Conservation (phyloP, 345 rosid genomes). For the Bruguiera sexangula region DNA sequence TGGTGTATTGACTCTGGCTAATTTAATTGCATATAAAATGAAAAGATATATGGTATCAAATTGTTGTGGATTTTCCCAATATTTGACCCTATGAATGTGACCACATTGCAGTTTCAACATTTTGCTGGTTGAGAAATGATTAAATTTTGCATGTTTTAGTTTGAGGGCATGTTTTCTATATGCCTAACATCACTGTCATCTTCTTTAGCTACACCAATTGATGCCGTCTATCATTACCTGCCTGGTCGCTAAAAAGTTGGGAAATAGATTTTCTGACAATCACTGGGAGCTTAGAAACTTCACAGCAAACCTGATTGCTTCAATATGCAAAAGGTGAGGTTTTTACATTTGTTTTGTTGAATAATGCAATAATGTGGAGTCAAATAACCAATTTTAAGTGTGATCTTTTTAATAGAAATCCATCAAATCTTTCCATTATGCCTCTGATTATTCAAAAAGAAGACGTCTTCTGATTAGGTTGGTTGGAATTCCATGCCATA, state of each 20-base stretch:
- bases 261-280: slow-evolving; percentile 58
- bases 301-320: slow-evolving; percentile 59
- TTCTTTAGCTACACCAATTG: slow-evolving; percentile 76
- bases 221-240: slow-evolving; percentile 78
- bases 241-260: slow-evolving; percentile 65
- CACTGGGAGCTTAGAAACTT: slow-evolving; percentile 86
- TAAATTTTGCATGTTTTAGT: not conserved
- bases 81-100: not conserved
- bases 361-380: slow-evolving; percentile 3
- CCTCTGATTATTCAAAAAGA: no score
- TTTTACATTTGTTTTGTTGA: slow-evolving; percentile 1
- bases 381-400: not conserved
- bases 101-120: not conserved
- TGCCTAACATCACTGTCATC: not conserved
- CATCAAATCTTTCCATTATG: no score
- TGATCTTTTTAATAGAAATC: not conserved
- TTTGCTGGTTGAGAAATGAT: slow-evolving; percentile 1
- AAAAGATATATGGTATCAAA: not conserved
- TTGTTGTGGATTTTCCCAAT: not conserved
- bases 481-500: no score
- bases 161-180: not conserved
- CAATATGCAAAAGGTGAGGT: slow-evolving; percentile 65
- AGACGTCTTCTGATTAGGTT: no score
- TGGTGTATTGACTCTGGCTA: not conserved
- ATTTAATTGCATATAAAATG: not conserved